Evolutionary conservation across 176 grass and related monocot species (phyloP).

Genomic region (Areca catechu): DNA sequence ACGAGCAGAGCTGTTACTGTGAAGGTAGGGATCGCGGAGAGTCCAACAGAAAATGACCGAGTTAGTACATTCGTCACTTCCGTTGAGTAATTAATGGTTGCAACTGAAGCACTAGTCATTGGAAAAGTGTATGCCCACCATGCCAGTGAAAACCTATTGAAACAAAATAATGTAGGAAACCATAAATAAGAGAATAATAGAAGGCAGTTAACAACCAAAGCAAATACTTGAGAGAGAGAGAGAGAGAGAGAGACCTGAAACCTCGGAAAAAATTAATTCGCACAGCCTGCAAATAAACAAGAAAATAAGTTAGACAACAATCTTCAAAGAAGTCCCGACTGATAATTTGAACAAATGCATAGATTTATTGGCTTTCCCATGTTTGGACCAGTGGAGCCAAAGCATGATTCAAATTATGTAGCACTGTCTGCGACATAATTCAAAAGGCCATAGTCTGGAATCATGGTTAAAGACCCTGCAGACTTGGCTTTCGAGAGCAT

Average conservation of each 20-base stretch:
- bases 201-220: too few species aligned
- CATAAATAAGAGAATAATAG: too few species aligned
- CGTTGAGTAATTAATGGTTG: conserved; percentile 66
- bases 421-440: too few species aligned
- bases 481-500: too few species aligned
- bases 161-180: too few species aligned
- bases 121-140: conserved; percentile 99
- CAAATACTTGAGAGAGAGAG: neutral
- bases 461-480: too few species aligned
- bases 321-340: too few species aligned
- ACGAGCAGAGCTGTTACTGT: conserved; percentile 65
- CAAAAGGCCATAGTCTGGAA: too few species aligned
- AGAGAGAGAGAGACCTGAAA: conserved; percentile 32
- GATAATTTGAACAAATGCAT: too few species aligned
- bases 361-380: too few species aligned
- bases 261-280: conserved; percentile 90
- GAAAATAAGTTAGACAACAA: neutral
- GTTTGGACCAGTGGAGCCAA: too few species aligned
- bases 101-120: conserved; percentile 65
- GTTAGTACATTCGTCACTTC: conserved; percentile 68
- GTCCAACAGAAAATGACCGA: conserved; percentile 40
- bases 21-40: conserved; percentile 65
- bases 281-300: conserved; percentile 42
- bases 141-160: conserved; percentile 68
- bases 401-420: too few species aligned